Evolutionary conservation across 2,329 filamentous ascomycete genomes (phyloP).

Genomic region (Atkinsonella hypoxylon): DNA sequence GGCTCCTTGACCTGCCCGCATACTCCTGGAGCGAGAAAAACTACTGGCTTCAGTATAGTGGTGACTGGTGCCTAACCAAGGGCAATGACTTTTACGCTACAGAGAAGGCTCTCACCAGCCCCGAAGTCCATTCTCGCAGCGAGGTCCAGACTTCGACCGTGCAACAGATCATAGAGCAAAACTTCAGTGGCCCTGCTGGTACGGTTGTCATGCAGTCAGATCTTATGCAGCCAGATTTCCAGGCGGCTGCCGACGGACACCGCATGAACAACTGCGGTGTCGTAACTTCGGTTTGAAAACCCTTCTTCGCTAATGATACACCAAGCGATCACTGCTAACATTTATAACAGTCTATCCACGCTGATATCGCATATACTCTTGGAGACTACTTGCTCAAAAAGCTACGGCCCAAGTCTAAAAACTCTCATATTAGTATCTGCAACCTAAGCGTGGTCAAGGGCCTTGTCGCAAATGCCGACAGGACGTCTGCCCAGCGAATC

Average conservation of each 20-base stretch:
- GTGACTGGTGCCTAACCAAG: conserved; percentile 63
- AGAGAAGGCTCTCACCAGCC: neutral
- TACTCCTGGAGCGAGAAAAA: conserved; percentile 65
- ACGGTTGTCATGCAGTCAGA: conserved; percentile 25
- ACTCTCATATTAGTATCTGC: conserved; percentile 41
- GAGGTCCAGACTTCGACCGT: conserved; percentile 19
- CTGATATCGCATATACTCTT: conserved; percentile 53
- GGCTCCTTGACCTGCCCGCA: conserved; percentile 50
- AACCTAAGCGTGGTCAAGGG: conserved; percentile 32
- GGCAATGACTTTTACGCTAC: conserved; percentile 41
- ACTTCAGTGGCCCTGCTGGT: conserved; percentile 13
- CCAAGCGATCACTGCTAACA: neutral
- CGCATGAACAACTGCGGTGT: conserved; percentile 29
- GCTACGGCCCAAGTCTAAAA: conserved; percentile 40
- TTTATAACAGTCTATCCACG: conserved; percentile 22
- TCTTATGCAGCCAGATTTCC: conserved; percentile 25
- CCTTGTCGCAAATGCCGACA: conserved; percentile 45
- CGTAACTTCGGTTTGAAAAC: conserved; percentile 29
- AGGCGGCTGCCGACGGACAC: conserved; percentile 28
- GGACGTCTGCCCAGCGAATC: conserved; percentile 18
- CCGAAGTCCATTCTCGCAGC: neutral
- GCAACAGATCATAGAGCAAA: conserved; percentile 25
- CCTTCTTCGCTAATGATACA: neutral
- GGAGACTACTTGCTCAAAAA: conserved; percentile 52
- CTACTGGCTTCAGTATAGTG: conserved; percentile 53